phyloP scores from a whole-genome alignment of 345 rosid species.

The Lumnitzera littorea region DNA sequence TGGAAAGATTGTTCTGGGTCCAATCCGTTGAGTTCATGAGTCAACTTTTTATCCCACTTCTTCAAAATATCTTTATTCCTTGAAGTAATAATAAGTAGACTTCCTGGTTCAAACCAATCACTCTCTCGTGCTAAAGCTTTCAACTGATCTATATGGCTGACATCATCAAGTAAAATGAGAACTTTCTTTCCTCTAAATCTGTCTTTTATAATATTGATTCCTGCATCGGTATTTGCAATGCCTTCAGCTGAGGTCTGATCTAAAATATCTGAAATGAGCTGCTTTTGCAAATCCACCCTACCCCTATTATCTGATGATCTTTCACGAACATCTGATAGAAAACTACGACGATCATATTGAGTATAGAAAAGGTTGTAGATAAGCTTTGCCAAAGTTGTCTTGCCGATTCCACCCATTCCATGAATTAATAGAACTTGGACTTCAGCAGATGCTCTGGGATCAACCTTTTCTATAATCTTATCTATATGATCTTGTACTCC shows the following conservation, averaged over 20 bases:
- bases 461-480: too few species aligned
- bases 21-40: too few species aligned
- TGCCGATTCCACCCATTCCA: too few species aligned
- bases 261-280: neutral
- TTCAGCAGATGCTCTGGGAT: too few species aligned
- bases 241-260: neutral
- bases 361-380: neutral
- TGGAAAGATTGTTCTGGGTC: too few species aligned
- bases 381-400: neutral
- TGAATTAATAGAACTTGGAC: too few species aligned
- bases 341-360: too few species aligned
- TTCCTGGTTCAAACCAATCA: neutral
- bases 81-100: neutral
- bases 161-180: neutral
- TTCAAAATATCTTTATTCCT: neutral
- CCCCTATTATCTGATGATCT: too few species aligned
- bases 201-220: neutral
- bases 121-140: neutral
- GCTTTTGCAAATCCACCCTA: neutral
- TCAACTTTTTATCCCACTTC: too few species aligned
- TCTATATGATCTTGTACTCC: too few species aligned
- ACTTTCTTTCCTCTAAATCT: neutral
- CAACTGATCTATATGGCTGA: neutral
- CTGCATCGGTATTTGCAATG: neutral
- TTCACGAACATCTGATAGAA: too few species aligned